phyloP scores from a whole-genome alignment of 2,329 filamentous ascomycete species.

The Fusarium dlaminii region DNA sequence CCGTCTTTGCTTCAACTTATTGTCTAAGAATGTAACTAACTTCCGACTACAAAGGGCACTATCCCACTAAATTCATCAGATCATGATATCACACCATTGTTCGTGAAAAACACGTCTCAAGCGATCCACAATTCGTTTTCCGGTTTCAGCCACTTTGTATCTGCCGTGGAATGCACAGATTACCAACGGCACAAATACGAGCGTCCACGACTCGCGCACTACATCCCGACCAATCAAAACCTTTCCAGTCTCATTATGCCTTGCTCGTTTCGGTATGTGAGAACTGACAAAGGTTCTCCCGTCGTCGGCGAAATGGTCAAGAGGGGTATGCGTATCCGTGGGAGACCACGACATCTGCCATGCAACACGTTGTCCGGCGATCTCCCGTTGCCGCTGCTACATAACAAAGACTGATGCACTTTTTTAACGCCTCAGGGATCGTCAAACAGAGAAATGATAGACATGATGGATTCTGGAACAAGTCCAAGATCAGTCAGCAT shows the following conservation, averaged over 20 bases:
- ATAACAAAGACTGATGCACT: not conserved
- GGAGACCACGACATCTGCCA: not conserved
- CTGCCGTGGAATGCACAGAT: not conserved
- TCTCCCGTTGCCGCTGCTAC: not conserved
- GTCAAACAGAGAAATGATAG: not conserved
- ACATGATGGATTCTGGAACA: not conserved
- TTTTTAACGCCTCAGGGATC: not conserved
- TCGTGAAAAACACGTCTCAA: not conserved
- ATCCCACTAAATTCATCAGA: too few species aligned
- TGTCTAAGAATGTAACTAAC: not conserved
- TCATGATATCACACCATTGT: not conserved
- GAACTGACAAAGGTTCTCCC: not conserved
- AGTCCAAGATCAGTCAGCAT: not conserved
- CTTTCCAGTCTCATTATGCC: rapidly evolving
- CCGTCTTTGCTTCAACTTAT: not conserved
- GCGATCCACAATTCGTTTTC: not conserved
- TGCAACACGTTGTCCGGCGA: not conserved
- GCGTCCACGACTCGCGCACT: not conserved
- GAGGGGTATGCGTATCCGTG: not conserved
- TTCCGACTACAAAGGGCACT: rapidly evolving
- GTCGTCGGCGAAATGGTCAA: not conserved
- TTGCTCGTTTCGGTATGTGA: not conserved
- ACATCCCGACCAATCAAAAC: not conserved
- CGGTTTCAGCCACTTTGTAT: not conserved
- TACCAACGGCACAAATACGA: not conserved